Evolutionary conservation across 2,329 filamentous ascomycete genomes (phyloP).

Genomic region (Cladophialophora chaetospira): DNA sequence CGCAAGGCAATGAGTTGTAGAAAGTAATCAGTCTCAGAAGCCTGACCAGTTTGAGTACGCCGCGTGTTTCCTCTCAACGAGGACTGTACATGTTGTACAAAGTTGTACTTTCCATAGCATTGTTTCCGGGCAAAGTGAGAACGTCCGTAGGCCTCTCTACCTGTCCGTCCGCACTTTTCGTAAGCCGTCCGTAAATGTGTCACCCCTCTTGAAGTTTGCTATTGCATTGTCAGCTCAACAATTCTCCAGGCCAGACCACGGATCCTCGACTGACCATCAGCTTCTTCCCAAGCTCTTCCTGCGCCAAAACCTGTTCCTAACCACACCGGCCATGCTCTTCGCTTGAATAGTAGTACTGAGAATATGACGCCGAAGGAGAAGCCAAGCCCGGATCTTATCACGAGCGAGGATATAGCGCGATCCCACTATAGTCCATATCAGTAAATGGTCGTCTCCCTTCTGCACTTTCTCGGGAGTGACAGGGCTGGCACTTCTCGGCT

Average conservation of each 20-base stretch:
- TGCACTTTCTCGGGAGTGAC: background rate
- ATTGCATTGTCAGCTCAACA: constrained; percentile 13
- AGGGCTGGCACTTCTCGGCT: background rate
- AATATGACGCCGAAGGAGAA: constrained; percentile 98
- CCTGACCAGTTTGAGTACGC: constrained; percentile 2
- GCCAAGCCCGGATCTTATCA: constrained; percentile 94
- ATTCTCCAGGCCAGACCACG: background rate
- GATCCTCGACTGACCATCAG: constrained; percentile 69
- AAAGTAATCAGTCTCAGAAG: background rate
- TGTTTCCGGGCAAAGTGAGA: constrained; percentile 6
- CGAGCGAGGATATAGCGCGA: constrained; percentile 92
- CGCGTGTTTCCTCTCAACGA: constrained; percentile 8
- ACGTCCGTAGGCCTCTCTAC: constrained; percentile 15
- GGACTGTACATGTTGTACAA: constrained; percentile 27
- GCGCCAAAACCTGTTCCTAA: constrained; percentile 93
- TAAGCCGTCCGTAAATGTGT: constrained; percentile 32
- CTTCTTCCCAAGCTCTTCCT: constrained; percentile 96
- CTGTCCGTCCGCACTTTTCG: constrained; percentile 34
- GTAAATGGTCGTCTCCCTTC: constrained; percentile 11
- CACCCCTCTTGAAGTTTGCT: constrained; percentile 35
- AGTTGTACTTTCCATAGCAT: constrained; percentile 23
- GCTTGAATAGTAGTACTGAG: constrained; percentile 96
- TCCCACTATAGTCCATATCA: constrained; percentile 73
- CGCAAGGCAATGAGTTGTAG: background rate
- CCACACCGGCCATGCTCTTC: constrained; percentile 96